phyloP scores from a whole-genome alignment of 805 yeast species.

The Teunomyces cretensis region DNA sequence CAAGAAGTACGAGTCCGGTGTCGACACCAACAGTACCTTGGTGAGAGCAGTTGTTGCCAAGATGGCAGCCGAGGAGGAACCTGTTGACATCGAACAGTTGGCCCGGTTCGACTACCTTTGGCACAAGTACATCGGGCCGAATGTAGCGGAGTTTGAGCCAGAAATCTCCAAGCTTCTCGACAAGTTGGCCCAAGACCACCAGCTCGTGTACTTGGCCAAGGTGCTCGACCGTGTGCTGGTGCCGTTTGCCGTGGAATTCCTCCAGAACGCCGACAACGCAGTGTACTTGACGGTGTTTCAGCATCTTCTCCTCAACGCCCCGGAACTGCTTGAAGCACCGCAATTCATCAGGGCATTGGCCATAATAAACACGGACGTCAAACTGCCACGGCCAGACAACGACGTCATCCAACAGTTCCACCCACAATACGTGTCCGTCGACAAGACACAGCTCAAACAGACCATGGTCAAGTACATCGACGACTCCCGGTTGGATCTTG shows the following conservation, averaged over 20 bases:
- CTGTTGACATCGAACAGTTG: constrained; percentile 33
- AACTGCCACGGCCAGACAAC: background rate
- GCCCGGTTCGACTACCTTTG: constrained; percentile 10
- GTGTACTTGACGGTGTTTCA: background rate
- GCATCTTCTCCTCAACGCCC: constrained; percentile 1
- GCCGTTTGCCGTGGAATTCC: background rate
- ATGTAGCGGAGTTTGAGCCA: background rate
- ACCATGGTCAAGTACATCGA: constrained; percentile 21
- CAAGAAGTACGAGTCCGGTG: constrained; percentile 15
- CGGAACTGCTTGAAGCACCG: constrained; percentile 1
- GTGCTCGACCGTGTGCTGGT: background rate
- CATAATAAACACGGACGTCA: background rate
- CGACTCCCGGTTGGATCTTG: constrained; percentile 18
- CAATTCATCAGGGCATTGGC: constrained; percentile 7
- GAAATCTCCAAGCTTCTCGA: background rate
- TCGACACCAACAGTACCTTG: constrained; percentile 14
- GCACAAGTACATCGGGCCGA: background rate
- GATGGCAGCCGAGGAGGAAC: constrained; percentile 15
- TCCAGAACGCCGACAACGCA: background rate
- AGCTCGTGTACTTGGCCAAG: background rate
- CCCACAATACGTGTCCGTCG: background rate
- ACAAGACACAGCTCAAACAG: background rate
- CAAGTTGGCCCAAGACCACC: background rate
- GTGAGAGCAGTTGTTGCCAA: background rate
- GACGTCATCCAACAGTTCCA: background rate